Base-by-base conservation (phyloP, 1,284 basidiomycete species). In the Sporisorium scitamineum region DNA sequence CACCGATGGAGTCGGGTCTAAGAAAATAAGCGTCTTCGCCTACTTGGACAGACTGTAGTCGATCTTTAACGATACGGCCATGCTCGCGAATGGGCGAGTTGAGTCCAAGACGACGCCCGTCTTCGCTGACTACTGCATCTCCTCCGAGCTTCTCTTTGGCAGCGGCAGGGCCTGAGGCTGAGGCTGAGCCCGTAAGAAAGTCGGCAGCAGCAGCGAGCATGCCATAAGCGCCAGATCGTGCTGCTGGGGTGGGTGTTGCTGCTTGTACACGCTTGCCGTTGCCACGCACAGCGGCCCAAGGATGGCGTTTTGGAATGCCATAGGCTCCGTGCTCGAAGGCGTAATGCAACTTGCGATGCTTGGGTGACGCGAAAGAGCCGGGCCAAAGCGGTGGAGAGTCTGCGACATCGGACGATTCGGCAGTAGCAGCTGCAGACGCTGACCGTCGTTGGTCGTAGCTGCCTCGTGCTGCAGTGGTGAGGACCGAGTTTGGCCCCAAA, bases 11-110 rank as follows among this genome's bases (percentile, higher is more conserved):
- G 78, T 94, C 92, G 3, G 85, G 89, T 10, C 91, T 88, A 5
- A 95, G 87, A 75, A 95, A 95, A 84, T 94, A 95, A 10, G 92
- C 91, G 80, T 94, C 92, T 82, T 94, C 92, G 56, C 93, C 93
- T 9, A 94, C 91, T 81, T 92, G 91, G 0, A 92, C 91, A 0
- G 92, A 89, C 27, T 76, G 71, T 22, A 85, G 64, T 11, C 81
- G 78, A 20, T 83, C 82, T 16, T 74, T 76, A 1, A 83, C 78
- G 52, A 84, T 80, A 11, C 78, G 70, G 11, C 83, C 83, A 27
- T 83, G 65, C 42, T 81, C 71, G 22, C 83, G 79, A 26, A 84
- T 83, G 6, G 80, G 60, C 31, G 79, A 81, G 32, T 76, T 76
- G 65, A 80, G 71, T 5, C 78, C 78, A 10, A 69, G 65, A n/a